These are phyloP conservation scores for Galerina marginata DNA, from an alignment of 768 basidiomycete genomes.

Conservation along the genomic window DNA sequence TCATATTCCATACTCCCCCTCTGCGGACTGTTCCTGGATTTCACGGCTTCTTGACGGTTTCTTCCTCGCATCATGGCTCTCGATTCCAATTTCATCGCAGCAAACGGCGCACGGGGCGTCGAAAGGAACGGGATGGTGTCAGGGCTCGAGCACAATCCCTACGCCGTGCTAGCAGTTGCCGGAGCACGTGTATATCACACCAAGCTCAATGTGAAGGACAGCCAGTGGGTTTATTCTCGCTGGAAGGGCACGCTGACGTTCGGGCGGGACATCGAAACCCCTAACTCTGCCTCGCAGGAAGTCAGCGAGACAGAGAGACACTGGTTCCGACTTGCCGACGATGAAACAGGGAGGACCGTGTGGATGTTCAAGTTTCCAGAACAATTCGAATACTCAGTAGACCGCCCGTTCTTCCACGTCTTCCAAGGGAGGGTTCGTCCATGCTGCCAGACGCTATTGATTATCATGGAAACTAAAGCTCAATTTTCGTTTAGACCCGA, in stretches of 20 bases:
- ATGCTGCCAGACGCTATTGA: neutral
- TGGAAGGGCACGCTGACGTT: conserved; percentile 67
- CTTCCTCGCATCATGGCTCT: conserved; percentile 17
- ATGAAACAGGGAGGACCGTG: conserved; percentile 59
- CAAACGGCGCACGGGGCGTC: conserved; percentile 21
- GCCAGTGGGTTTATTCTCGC: conserved; percentile 64
- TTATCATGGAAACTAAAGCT: conserved; percentile 48
- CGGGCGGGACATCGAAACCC: conserved; percentile 44
- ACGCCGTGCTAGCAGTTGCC: conserved; percentile 58
- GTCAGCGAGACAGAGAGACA: conserved; percentile 38
- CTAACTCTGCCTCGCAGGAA: conserved; percentile 30
- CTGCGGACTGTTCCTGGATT: conserved; percentile 3
- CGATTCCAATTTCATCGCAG: conserved; percentile 17
- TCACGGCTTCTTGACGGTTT: conserved; percentile 5
- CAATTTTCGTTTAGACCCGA: conserved; percentile 51
- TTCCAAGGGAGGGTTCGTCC: conserved; percentile 82
- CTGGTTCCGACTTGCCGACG: conserved; percentile 72
- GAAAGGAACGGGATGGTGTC: conserved; percentile 29
- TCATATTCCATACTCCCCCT: neutral
- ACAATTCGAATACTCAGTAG: conserved; percentile 73
- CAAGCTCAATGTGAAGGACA: conserved; percentile 46
- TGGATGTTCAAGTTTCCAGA: conserved; percentile 73
- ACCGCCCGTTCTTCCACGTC: conserved; percentile 91
- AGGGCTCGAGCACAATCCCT: conserved; percentile 35
- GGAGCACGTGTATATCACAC: conserved; percentile 67